Evolutionary conservation across 2,329 filamentous ascomycete genomes (phyloP).

Genomic region (Chaetoscypha palmicola): DNA sequence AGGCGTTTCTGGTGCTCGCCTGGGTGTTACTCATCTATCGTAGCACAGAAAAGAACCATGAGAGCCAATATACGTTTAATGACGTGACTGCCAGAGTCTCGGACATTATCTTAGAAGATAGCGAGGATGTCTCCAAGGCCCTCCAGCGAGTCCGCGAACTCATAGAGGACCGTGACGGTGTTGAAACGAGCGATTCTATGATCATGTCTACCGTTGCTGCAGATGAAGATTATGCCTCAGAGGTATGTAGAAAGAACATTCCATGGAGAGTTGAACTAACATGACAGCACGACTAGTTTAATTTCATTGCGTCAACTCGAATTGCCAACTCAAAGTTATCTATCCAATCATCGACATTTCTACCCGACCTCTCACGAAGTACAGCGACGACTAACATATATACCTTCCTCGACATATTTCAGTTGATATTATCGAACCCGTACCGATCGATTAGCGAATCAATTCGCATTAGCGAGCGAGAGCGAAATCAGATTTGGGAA

Average conservation of each 20-base stretch:
- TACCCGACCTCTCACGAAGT: constrained; percentile 26
- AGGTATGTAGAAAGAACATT: not conserved
- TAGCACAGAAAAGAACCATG: not conserved
- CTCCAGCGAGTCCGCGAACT: not conserved
- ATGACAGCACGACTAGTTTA: not conserved
- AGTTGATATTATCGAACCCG: constrained; percentile 30
- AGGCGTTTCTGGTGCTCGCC: not conserved
- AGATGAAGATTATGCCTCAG: not conserved
- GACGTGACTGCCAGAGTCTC: not conserved
- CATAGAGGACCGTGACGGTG: not conserved
- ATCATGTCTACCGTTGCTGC: not conserved
- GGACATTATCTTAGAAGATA: not conserved
- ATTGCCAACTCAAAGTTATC: not conserved
- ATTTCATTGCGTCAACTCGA: not conserved
- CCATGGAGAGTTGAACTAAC: not conserved
- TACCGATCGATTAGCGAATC: constrained; percentile 29
- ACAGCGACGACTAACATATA: constrained; percentile 38
- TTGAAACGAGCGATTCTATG: not conserved
- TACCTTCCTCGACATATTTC: constrained; percentile 36
- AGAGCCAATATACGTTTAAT: not conserved
- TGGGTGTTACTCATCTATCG: not conserved
- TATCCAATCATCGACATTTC: not conserved
- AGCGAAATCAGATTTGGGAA: constrained; percentile 40
- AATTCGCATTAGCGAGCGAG: constrained; percentile 32
- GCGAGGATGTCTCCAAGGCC: not conserved